Evolutionary conservation across 208 protist genomes (phyloP).

Genomic region (Angomonas deanei): DNA sequence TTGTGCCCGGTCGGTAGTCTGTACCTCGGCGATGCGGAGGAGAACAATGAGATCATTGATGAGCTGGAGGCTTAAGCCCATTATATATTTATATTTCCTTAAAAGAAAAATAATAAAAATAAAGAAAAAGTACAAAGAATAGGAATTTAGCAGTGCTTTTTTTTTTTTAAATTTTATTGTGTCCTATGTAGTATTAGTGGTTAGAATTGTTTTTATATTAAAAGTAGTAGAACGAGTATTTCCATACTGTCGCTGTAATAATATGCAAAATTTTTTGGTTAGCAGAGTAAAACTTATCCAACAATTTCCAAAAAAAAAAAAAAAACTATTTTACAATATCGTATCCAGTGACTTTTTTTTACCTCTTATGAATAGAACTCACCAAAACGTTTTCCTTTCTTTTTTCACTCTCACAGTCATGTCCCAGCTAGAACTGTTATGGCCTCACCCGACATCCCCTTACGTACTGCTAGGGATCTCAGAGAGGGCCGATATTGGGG

Average conservation of each 20-base stretch:
- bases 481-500: conserved; percentile 23
- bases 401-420: background rate
- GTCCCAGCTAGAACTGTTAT: conserved; percentile 1
- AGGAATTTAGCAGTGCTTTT: too few species aligned
- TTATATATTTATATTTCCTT: too few species aligned
- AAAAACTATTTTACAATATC: background rate
- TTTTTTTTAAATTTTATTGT: background rate
- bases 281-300: background rate
- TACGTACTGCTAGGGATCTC: conserved; percentile 57
- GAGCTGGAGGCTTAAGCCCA: conserved; percentile 43
- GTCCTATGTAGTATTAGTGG: background rate
- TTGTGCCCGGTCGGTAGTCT: conserved; percentile 82
- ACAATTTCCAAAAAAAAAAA: background rate
- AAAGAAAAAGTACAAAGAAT: conserved; percentile 1
- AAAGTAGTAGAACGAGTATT: background rate
- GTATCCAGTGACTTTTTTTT: too few species aligned
- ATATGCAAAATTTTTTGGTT: conserved; percentile 3
- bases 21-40: conserved; percentile 75
- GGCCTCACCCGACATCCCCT: conserved; percentile 33
- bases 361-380: conserved; percentile 2
- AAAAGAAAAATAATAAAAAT: background rate
- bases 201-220: background rate
- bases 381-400: background rate
- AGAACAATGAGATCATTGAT: conserved; percentile 66
- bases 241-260: background rate